These are phyloP conservation scores for Amaranthus palmeri DNA, from an alignment of 148 eudicot species.

Conservation along the genomic window DNA sequence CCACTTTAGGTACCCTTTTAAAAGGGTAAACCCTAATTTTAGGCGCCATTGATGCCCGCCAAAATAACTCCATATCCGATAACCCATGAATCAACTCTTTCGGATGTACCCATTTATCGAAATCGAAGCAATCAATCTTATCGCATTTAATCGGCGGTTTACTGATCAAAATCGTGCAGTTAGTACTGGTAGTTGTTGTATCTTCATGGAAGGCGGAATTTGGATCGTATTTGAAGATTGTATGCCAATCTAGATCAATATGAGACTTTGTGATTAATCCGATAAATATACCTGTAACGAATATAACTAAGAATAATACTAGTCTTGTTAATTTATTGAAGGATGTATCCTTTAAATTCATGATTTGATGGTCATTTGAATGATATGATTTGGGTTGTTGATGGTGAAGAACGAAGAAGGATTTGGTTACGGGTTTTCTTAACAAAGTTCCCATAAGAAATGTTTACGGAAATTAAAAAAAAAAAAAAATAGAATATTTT, in stretches of 20 bases:
- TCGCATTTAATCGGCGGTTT: not conserved
- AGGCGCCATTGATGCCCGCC: slow-evolving; percentile 86
- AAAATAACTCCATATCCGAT: slow-evolving; percentile 59
- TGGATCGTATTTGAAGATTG: too few species aligned
- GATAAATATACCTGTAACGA: slow-evolving; percentile 60
- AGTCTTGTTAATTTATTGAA: slow-evolving; percentile 41
- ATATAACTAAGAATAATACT: slow-evolving; percentile 41
- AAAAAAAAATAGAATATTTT: too few species aligned
- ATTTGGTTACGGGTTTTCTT: too few species aligned
- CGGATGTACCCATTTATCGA: slow-evolving; percentile 38
- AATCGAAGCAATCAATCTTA: slow-evolving; percentile 37
- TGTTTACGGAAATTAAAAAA: too few species aligned
- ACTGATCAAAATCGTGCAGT: slow-evolving; percentile 17
- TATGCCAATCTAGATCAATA: slow-evolving; percentile 41
- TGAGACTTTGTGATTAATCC: slow-evolving; percentile 66
- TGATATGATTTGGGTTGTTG: too few species aligned
- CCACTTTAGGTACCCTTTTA: too few species aligned
- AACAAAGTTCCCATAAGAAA: too few species aligned
- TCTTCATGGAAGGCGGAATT: slow-evolving; percentile 7
- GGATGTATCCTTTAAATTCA: slow-evolving; percentile 45
- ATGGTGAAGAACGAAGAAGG: too few species aligned
- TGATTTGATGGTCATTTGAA: too few species aligned
- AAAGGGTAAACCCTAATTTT: slow-evolving; percentile 49
- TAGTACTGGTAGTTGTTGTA: slow-evolving; percentile 5
- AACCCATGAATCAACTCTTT: slow-evolving; percentile 44